Percentiles rank a stretch among this genome's conserved stretches.
These are phyloP conservation scores for Corylus heterophylla DNA, from an alignment of 306 rosid species.

Conservation along the genomic window DNA sequence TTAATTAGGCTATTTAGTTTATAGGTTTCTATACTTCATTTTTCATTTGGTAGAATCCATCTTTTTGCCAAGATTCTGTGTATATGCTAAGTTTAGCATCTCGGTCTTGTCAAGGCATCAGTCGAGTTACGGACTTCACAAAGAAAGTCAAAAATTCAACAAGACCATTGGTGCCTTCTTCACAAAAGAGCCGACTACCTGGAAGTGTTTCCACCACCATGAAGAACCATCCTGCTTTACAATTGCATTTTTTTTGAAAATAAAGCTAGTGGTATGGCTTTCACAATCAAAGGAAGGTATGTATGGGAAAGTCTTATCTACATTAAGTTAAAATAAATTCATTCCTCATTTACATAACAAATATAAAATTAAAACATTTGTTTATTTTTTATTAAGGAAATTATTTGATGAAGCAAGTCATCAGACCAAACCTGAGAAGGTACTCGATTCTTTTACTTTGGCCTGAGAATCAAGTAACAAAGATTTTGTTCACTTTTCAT, in stretches of 20 bases:
- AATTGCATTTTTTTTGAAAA: constrained; percentile 41
- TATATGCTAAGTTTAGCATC: constrained; percentile 73
- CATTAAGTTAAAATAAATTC: constrained; percentile 11
- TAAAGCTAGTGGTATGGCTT: constrained; percentile 36
- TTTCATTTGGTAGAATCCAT: constrained; percentile 48
- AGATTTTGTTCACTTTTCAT: background rate
- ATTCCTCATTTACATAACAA: background rate
- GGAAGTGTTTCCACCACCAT: constrained; percentile 38
- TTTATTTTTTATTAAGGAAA: constrained; percentile 51
- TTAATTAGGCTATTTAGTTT: background rate
- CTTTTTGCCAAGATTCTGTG: constrained; percentile 78
- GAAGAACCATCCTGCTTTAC: constrained; percentile 45
- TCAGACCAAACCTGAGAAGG: constrained; percentile 58
- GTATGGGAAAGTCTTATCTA: constrained; percentile 7
- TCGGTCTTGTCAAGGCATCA: constrained; percentile 54
- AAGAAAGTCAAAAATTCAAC: constrained; percentile 44
- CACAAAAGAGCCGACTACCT: constrained; percentile 44
- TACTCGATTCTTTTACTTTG: constrained; percentile 25
- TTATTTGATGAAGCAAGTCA: constrained; percentile 54
- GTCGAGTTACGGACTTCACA: constrained; percentile 24
- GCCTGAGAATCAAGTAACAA: constrained; percentile 4
- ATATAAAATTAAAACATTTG: background rate
- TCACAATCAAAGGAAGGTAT: constrained; percentile 66
- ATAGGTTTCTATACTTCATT: constrained; percentile 12
- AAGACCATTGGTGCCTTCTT: constrained; percentile 29